Evolutionary conservation across 306 rosid genomes (phyloP).

Genomic region (Arachis stenosperma): DNA sequence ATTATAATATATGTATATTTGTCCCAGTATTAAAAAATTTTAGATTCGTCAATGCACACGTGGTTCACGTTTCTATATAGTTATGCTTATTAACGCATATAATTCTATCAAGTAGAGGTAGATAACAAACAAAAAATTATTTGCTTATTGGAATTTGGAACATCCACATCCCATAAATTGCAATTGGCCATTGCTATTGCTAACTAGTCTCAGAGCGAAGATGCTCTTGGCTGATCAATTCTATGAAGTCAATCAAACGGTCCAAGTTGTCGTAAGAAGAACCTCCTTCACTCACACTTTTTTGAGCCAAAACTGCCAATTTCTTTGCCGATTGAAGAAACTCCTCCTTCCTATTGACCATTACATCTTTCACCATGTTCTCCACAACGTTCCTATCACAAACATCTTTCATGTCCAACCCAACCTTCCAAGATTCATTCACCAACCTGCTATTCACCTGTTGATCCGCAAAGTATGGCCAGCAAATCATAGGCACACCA

Average conservation of each 20-base stretch:
- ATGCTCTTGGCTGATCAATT: background rate
- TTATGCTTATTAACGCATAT: no score
- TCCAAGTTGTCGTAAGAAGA: slow-evolving; percentile 31
- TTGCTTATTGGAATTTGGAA: no score
- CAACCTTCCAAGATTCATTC: slow-evolving; percentile 44
- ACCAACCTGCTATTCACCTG: slow-evolving; percentile 46
- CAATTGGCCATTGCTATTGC: no score
- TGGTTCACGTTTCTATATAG: no score
- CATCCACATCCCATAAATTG: no score
- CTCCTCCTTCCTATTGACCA: slow-evolving; percentile 32
- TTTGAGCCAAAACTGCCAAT: slow-evolving; percentile 28
- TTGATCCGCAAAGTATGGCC: slow-evolving; percentile 45
- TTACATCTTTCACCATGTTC: slow-evolving; percentile 40
- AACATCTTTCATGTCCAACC: slow-evolving; percentile 50
- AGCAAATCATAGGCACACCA: slow-evolving; percentile 52
- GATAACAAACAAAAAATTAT: no score
- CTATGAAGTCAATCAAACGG: slow-evolving; percentile 13
- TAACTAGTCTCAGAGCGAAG: no score
- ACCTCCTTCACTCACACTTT: slow-evolving; percentile 29
- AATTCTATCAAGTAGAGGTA: no score
- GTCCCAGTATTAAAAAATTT: no score
- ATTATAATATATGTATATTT: no score
- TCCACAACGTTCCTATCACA: slow-evolving; percentile 42
- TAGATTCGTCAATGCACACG: no score
- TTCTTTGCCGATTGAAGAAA: background rate